Conservation (phyloP, 108 stramenopile genomes). For the Aureococcus anophagefferens region DNA sequence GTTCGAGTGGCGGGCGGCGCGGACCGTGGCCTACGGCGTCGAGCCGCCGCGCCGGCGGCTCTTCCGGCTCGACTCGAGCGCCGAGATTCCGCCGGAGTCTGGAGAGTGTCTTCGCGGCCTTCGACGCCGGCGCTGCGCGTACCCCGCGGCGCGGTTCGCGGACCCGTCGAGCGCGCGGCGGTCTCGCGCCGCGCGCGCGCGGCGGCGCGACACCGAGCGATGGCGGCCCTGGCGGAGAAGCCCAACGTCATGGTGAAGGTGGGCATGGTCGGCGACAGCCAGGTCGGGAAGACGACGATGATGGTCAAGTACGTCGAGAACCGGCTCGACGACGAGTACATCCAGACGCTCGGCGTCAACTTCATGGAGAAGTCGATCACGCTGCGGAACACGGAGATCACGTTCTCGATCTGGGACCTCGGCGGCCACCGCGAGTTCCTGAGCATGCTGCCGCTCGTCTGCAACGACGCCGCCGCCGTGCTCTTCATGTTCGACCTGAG, state of each 20-base stretch:
- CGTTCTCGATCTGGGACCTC: conserved; percentile 55
- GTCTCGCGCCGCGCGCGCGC: too few relatives aligned
- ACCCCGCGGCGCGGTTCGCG: too few relatives aligned
- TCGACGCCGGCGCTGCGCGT: too few relatives aligned
- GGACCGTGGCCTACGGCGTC: too few relatives aligned
- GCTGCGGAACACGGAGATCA: conserved; percentile 45
- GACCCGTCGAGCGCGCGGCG: too few relatives aligned
- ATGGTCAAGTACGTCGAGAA: conserved; percentile 57
- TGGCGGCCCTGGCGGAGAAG: too few relatives aligned
- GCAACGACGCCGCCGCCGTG: conserved; percentile 47
- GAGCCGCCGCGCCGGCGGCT: too few relatives aligned
- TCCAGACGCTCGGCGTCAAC: conserved; percentile 52
- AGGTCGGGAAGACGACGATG: conserved; percentile 52
- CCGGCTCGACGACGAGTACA: conserved; percentile 54
- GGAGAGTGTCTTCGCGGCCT: too few relatives aligned
- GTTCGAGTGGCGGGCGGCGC: too few relatives aligned
- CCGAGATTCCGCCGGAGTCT: too few relatives aligned
- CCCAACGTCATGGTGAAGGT: conserved; percentile 17
- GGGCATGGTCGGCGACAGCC: conserved; percentile 23
- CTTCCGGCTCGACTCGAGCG: too few relatives aligned
- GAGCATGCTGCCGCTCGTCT: conserved; percentile 46
- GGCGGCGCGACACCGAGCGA: too few relatives aligned
- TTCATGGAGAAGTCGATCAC: conserved; percentile 56
- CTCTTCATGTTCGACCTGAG: conserved; percentile 55
- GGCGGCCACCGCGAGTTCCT: conserved; percentile 50